Base-by-base conservation (phyloP, 2,329 filamentous ascomycete genomes). In the Rhynchosporium graminicola region DNA sequence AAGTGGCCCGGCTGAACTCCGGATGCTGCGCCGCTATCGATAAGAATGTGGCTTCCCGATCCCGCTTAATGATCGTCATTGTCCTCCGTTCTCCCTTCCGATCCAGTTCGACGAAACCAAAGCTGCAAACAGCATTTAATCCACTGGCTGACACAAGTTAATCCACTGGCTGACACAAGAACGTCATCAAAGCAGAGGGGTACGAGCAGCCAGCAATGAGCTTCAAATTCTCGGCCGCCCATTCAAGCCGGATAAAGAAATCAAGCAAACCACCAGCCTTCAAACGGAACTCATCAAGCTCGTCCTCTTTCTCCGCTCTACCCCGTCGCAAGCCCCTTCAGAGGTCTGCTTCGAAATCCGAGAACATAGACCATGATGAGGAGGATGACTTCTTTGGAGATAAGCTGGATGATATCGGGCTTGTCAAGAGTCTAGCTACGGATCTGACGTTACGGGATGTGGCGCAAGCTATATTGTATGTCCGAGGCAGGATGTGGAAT, bases 401-500 rank as follows among this genome's bases (percentile, higher is more conserved):
- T 57, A 80, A 78, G 52, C 81, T 91, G 15, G 81, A 87, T 50
- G 87, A 91, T 68, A 74, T 78, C 13, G 88, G 87, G 10, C 76
- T 85, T 9, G 78, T 85, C 15, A 77, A 79, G 38, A 78, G 82
- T 3, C 76, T 90, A 0, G 80, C 81, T 12, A 76, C 80, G 38
- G 82, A 87, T 66, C 76, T 85, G 13, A 80, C 78, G 33, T 80
- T 89, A 4, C 79, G 83, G 57, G 85, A 88, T 72, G 82, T 87
- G 1, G 79, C 84, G 0, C 87, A 90, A 72, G 85, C 86, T 28
- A 85, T 91, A 71, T 78, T 81, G 57, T 83, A 87, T 74, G 82
- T 88, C 56, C 82, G 82, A 43, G 75, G 72, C 26, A 79, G 77
- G 69, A 90, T 89, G 82, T 92, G 91, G 76, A 82, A 80, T 45